Evolutionary conservation across 2,329 filamentous ascomycete genomes (phyloP).

Genomic region (Aphanocladium album): DNA sequence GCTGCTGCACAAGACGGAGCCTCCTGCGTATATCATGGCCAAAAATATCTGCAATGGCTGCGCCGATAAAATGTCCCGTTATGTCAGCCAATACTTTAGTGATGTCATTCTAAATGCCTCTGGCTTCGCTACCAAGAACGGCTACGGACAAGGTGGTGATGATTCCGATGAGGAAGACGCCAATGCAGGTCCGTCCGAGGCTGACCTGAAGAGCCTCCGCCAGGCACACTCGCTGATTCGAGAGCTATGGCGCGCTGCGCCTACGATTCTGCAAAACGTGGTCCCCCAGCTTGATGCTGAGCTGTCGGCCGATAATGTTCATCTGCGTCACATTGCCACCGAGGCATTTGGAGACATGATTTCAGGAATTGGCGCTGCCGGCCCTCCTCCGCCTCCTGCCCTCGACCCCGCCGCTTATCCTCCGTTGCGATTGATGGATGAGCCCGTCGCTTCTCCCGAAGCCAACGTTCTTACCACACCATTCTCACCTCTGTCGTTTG

Average conservation of each 20-base stretch:
- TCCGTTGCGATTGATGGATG: constrained; percentile 61
- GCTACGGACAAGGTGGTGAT: constrained; percentile 51
- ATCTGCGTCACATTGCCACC: constrained; percentile 80
- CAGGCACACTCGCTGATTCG: constrained; percentile 87
- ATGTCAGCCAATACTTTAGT: constrained; percentile 94
- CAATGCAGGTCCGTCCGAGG: constrained; percentile 63
- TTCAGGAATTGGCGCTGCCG: constrained; percentile 86
- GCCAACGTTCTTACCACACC: constrained; percentile 71
- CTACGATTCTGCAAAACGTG: constrained; percentile 84
- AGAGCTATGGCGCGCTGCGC: constrained; percentile 90
- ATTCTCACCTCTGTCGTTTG: constrained; percentile 82
- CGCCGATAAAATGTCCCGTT: constrained; percentile 89
- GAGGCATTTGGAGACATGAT: constrained; percentile 95
- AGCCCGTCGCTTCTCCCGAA: constrained; percentile 40
- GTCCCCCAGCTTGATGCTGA: constrained; percentile 92
- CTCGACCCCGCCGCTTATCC: constrained; percentile 84
- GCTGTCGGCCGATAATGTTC: constrained; percentile 80
- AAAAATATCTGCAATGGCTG: constrained; percentile 87
- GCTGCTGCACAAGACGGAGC: constrained; percentile 78
- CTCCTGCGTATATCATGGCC: constrained; percentile 92
- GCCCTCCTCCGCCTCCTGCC: constrained; percentile 65
- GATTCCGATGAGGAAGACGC: constrained; percentile 61
- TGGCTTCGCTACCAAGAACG: constrained; percentile 52
- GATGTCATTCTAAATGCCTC: constrained; percentile 91
- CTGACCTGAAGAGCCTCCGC: constrained; percentile 79